These are phyloP conservation scores for Aspergillus transmontanensis DNA, from an alignment of 2,329 filamentous ascomycete genomes.

Conservation along the genomic window DNA sequence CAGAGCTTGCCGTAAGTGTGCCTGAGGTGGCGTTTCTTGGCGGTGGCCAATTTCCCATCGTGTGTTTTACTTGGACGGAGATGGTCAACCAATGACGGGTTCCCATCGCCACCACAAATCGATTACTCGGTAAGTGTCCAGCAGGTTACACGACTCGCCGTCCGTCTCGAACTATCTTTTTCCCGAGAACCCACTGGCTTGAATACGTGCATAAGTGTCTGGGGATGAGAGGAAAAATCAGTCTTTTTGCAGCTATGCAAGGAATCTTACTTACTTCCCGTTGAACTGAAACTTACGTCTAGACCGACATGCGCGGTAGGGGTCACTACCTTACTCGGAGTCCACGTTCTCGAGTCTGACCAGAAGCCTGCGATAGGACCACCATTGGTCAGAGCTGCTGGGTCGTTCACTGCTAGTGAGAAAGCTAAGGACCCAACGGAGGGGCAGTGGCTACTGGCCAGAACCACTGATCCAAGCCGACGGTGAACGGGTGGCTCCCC, in stretches of 20 bases:
- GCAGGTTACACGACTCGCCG: not conserved
- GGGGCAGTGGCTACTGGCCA: not conserved
- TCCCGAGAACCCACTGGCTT: not conserved
- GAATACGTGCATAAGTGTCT: not conserved
- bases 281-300: not conserved
- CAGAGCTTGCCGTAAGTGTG: conserved; percentile 10
- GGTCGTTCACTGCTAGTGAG: not conserved
- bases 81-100: not conserved
- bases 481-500: not conserved
- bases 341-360: not conserved
- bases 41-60: conserved; percentile 15
- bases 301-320: not conserved
- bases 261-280: too few relatives aligned
- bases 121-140: too few relatives aligned
- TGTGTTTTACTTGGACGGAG: not conserved
- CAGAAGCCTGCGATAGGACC: not conserved
- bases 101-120: not conserved
- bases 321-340: not conserved
- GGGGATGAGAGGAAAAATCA: too few relatives aligned
- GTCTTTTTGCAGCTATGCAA: not conserved
- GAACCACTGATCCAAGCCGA: not conserved
- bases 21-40: conserved; percentile 25
- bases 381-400: not conserved
- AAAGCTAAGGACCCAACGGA: not conserved
- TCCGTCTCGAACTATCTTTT: not conserved